phyloP scores from a whole-genome alignment of 495 filamentous ascomycete genomes.

The Aspergillus indologenus region DNA sequence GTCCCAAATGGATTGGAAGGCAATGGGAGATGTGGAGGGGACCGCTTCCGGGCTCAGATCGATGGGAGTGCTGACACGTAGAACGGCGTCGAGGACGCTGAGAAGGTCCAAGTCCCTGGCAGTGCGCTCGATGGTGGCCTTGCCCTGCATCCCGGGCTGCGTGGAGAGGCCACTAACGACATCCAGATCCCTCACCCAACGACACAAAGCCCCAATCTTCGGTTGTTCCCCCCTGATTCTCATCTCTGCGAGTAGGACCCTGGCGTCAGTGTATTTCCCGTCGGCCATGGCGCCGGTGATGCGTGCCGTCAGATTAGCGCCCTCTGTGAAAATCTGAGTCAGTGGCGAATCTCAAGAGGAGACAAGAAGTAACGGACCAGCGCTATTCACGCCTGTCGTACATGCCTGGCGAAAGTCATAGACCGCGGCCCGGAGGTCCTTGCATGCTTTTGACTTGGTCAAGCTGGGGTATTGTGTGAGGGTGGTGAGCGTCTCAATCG shows the following conservation, averaged over 20 bases:
- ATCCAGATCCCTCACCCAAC: constrained; percentile 40
- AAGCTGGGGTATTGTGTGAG: constrained; percentile 36
- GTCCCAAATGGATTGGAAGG: constrained; percentile 41
- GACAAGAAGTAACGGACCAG: constrained; percentile 21
- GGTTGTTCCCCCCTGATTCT: constrained; percentile 35
- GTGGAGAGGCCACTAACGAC: constrained; percentile 41
- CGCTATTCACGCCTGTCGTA: constrained; percentile 36
- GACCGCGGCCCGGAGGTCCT: constrained; percentile 37
- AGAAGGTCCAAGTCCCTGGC: constrained; percentile 29
- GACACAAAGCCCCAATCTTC: constrained; percentile 40
- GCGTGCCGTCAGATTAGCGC: constrained; percentile 38
- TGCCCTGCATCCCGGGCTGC: constrained; percentile 23
- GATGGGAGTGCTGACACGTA: constrained; percentile 37
- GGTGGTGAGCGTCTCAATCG: constrained; percentile 35
- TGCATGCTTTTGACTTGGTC: constrained; percentile 41
- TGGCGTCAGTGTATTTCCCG: constrained; percentile 36
- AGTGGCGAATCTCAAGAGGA: constrained; percentile 9
- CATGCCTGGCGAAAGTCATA: constrained; percentile 41
- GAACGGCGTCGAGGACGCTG: constrained; percentile 34
- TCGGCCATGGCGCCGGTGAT: constrained; percentile 38
- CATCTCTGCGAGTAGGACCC: constrained; percentile 37
- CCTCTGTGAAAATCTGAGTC: constrained; percentile 23
- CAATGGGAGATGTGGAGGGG: constrained; percentile 31
- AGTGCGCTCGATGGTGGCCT: constrained; percentile 22
- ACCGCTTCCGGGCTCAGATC: constrained; percentile 28